A percentile compares a stretch with the other conserved stretches of the same genome.
Evolutionary conservation across 495 filamentous ascomycete species (phyloP).

Genomic region (Cenococcum geophilum): DNA sequence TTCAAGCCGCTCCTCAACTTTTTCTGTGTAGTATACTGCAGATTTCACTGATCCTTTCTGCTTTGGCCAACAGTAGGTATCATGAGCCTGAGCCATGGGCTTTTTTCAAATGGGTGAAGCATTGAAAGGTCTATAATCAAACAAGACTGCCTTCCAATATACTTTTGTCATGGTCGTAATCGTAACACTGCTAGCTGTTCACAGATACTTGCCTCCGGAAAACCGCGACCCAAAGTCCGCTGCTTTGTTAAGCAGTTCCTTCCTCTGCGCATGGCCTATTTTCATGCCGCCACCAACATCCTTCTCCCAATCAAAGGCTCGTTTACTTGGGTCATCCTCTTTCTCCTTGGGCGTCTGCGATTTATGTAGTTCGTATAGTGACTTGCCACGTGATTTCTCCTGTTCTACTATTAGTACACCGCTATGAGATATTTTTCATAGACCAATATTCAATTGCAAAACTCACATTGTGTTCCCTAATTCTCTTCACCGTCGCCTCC

Average conservation of each 20-base stretch:
- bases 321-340: conserved; percentile 84
- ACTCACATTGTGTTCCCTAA: conserved; percentile 51
- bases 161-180: neutral
- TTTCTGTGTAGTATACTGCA: too few species aligned
- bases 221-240: conserved; percentile 80
- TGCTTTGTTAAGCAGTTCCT: conserved; percentile 73
- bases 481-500: conserved; percentile 47
- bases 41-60: too few species aligned
- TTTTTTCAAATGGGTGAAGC: too few species aligned
- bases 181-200: conserved; percentile 13
- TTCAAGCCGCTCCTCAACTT: too few species aligned
- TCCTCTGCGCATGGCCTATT: conserved; percentile 66
- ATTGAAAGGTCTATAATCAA: too few species aligned
- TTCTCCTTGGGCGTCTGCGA: conserved; percentile 47
- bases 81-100: too few species aligned
- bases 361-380: conserved; percentile 59
- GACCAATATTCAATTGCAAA: too few species aligned
- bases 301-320: conserved; percentile 90
- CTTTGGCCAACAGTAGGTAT: too few species aligned
- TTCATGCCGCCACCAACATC: conserved; percentile 75
- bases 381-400: conserved; percentile 54
- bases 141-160: neutral
- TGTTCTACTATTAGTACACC: too few species aligned
- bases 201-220: conserved; percentile 70
- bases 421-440: too few species aligned